phyloP scores from a whole-genome alignment of 495 filamentous ascomycete species.

The Annulohypoxylon stygium region DNA sequence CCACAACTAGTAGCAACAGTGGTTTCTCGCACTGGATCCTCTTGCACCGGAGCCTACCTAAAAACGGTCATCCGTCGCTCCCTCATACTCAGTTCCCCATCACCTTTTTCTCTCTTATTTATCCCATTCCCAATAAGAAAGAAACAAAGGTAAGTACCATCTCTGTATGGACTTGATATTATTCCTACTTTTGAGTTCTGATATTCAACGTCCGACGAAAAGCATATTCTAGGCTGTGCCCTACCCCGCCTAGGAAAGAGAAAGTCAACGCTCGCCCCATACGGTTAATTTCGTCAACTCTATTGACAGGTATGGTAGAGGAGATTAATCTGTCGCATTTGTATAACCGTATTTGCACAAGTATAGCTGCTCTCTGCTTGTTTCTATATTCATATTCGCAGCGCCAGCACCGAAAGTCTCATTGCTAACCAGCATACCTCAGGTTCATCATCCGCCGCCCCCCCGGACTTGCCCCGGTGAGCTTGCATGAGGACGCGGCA shows the following conservation, averaged over 20 bases:
- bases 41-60: neutral
- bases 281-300: neutral
- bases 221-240: neutral
- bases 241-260: slow-evolving; percentile 3
- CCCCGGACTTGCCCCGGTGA: neutral
- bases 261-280: neutral
- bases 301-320: neutral
- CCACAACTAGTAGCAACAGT: neutral
- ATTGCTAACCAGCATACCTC: neutral
- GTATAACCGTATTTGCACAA: neutral
- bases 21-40: neutral
- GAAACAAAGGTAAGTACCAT: neutral
- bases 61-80: neutral
- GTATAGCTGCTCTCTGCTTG: too few species aligned
- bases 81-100: neutral
- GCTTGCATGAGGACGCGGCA: neutral
- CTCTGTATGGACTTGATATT: neutral
- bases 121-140: neutral
- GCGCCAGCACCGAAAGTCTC: neutral
- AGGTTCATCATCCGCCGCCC: neutral
- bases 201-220: neutral
- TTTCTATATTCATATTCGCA: neutral
- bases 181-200: neutral
- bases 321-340: neutral
- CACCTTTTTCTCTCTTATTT: neutral